Evolutionary conservation across 2,329 filamentous ascomycete species (phyloP), one percentile per base, ranked within the genome.

Genomic region (Ceratocystis ficicola): DNA sequence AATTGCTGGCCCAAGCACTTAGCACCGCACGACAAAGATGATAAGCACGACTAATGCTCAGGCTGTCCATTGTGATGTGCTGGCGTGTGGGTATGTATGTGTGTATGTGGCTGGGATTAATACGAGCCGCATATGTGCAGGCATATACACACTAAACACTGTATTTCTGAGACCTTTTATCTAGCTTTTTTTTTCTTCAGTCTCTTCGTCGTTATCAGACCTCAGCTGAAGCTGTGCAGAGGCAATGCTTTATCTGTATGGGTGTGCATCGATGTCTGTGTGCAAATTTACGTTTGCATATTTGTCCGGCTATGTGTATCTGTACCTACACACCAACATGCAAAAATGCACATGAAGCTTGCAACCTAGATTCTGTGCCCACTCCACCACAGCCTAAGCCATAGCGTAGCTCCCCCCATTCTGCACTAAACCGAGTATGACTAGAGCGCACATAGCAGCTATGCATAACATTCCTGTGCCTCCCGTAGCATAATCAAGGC

Each of bases 161-260:
- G 10, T 57, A 57, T 57, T 57, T 30, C 22, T 57, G 12, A 30
- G 25, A 57, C 20, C 22, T 57, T 57, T 57, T 30, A 17, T 30
- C 15, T 57, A 10, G 3, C 28, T 2, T 30, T 57, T 28, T 57
- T 28, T 32, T 30, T 57, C 10, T 30, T 8, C 5, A 7, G 30
- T 32, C 25, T 57, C 5, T 57, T 50, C 46, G 3, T 50, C 17
- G 22, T 57, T 30, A 57, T 57, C 52, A 57, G 52, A 57, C 52
- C 52, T 17, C 3, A 57, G 52, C 52, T 57, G 52, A 57, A 57
- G 52, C 52, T 57, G 52, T 57, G 52, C 22, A 30, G 52, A 57
- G 52, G 52, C 52, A 57, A 57, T 57, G 22, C 10, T 57, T n/a
- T 32, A 57, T 30, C 15, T 28, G 22, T 22, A 30, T 28, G 28